phyloP scores from a whole-genome alignment of 495 filamentous ascomycete species.

The Neurospora sp. region DNA sequence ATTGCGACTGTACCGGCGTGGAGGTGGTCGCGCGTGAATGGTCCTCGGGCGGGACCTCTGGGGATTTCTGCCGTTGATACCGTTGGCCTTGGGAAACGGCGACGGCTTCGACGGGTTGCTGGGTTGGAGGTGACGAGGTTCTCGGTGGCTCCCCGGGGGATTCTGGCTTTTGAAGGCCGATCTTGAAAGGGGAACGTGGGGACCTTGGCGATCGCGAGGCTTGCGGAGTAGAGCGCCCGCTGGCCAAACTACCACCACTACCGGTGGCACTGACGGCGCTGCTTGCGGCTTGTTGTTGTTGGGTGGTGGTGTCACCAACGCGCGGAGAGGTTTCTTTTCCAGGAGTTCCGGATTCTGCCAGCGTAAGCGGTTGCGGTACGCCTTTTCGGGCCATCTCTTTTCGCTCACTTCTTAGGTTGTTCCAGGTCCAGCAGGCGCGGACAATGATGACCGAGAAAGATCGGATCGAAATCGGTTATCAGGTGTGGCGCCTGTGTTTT shows the following conservation, averaged over 20 bases:
- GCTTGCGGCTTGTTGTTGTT: background rate
- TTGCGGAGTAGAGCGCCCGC: slow-evolving; percentile 17
- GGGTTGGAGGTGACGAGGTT: slow-evolving; percentile 3
- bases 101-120: background rate
- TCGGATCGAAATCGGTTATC: background rate
- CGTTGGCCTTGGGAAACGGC: slow-evolving; percentile 3
- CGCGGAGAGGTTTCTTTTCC: slow-evolving; percentile 17
- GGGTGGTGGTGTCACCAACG: slow-evolving; percentile 28
- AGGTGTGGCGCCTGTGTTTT: background rate
- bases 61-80: slow-evolving; percentile 4
- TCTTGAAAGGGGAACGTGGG: slow-evolving; percentile 42
- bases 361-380: slow-evolving; percentile 42
- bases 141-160: slow-evolving; percentile 19
- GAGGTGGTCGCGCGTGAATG: background rate
- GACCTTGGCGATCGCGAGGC: slow-evolving; percentile 39
- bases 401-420: background rate
- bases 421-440: slow-evolving; percentile 5
- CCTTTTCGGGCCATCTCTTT: slow-evolving; percentile 44
- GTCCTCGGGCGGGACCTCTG: slow-evolving; percentile 9
- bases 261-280: background rate
- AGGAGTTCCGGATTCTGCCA: slow-evolving; percentile 28
- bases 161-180: slow-evolving; percentile 26
- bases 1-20: slow-evolving; percentile 11
- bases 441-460: background rate
- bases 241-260: background rate